Evolutionary conservation across 495 filamentous ascomycete species (phyloP).

Genomic region (Aspergillus coremiiformis): DNA sequence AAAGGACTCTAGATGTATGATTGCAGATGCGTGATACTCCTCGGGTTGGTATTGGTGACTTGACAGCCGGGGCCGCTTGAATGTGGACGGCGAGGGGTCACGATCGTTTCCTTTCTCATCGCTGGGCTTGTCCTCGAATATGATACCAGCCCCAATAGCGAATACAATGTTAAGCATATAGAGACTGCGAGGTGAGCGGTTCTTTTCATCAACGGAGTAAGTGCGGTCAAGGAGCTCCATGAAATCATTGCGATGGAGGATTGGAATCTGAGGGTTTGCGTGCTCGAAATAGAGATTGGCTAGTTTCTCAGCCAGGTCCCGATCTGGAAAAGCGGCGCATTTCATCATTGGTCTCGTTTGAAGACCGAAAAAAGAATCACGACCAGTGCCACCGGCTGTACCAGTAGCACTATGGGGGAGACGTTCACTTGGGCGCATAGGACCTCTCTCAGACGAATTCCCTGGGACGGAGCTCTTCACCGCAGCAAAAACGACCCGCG

Average conservation of each 20-base stretch:
- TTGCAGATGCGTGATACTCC: constrained; percentile 91
- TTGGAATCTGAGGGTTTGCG: constrained; percentile 91
- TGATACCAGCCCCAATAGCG: constrained; percentile 90
- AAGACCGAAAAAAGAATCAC: constrained; percentile 91
- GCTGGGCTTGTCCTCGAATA: constrained; percentile 58
- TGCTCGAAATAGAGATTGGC: constrained; percentile 87
- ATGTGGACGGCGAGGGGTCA: constrained; percentile 30
- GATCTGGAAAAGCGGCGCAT: constrained; percentile 76
- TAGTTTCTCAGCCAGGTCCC: constrained; percentile 60
- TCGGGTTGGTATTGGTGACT: constrained; percentile 76
- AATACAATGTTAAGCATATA: constrained; percentile 98
- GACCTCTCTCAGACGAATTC: constrained; percentile 50
- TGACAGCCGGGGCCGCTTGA: constrained; percentile 47
- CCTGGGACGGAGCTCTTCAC: constrained; percentile 72
- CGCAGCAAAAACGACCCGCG: constrained; percentile 87
- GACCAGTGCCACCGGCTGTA: constrained; percentile 63
- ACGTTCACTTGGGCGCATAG: constrained; percentile 42
- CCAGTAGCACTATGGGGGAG: constrained; percentile 40
- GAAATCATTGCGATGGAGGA: constrained; percentile 82
- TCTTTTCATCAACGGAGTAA: constrained; percentile 60
- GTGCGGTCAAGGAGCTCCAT: constrained; percentile 74
- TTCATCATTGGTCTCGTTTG: constrained; percentile 83
- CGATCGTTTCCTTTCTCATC: constrained; percentile 29
- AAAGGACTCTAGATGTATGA: constrained; percentile 84
- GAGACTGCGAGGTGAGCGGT: constrained; percentile 71